Evolutionary conservation across 1,139 yeast genomes (phyloP).

Genomic region (Taphrina flavorubra): DNA sequence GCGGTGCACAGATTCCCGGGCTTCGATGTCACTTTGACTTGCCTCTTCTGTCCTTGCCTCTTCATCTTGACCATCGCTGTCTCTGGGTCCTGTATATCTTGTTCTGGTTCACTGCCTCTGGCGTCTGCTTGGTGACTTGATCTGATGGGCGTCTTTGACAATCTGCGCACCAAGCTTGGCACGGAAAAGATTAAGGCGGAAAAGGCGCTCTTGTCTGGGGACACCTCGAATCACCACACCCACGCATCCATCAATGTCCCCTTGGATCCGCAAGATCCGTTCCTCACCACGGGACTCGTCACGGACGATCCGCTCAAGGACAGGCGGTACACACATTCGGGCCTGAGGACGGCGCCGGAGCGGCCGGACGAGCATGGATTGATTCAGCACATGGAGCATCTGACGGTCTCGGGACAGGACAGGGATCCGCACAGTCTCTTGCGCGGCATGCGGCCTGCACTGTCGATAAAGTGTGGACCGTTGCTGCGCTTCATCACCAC

Average conservation of each 20-base stretch:
- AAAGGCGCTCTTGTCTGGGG: slow-evolving; percentile 8
- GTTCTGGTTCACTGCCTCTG: too few species aligned
- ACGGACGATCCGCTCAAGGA: slow-evolving; percentile 40
- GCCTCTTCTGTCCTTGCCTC: too few species aligned
- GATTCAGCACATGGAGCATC: slow-evolving; percentile 40
- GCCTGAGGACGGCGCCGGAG: slow-evolving; percentile 18
- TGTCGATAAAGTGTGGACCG: slow-evolving; percentile 38
- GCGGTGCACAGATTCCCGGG: too few species aligned
- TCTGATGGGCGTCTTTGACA: slow-evolving; percentile 35
- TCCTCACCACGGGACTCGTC: slow-evolving; percentile 40
- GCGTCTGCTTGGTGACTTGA: too few species aligned
- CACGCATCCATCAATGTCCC: slow-evolving; percentile 39
- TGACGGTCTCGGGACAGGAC: slow-evolving; percentile 33
- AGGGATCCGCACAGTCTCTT: slow-evolving; percentile 27
- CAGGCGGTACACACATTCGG: slow-evolving; percentile 36
- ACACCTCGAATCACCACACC: slow-evolving; percentile 12
- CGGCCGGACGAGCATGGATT: slow-evolving; percentile 32
- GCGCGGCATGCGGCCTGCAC: slow-evolving; percentile 35
- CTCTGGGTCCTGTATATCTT: too few species aligned
- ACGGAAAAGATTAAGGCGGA: slow-evolving; percentile 32
- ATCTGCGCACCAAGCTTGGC: slow-evolving; percentile 34
- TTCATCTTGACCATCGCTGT: too few species aligned
- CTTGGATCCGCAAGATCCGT: slow-evolving; percentile 32
- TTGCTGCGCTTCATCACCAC: slow-evolving; percentile 33
- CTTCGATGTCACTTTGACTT: too few species aligned